A percentile compares a stretch with the other conserved stretches of the same genome.
phyloP scores from a whole-genome alignment of 495 filamentous ascomycete genomes.

The Lasiosphaeris hirsuta region DNA sequence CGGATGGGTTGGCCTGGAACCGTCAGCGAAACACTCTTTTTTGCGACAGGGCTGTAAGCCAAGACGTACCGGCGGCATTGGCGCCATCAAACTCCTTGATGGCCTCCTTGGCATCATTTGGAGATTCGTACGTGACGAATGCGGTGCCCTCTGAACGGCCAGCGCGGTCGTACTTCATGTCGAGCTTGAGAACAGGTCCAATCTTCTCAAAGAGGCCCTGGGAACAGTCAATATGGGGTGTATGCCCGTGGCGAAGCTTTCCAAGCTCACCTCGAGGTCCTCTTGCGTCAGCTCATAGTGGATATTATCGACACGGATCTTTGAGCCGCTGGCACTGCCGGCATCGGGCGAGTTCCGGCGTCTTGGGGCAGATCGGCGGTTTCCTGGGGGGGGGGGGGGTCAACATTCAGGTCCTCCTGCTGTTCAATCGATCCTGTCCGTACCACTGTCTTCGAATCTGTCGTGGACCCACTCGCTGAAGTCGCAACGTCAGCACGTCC shows the following conservation, averaged over 20 bases:
- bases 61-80: slow-evolving; percentile 69
- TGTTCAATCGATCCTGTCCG: neutral
- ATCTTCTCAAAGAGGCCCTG: slow-evolving; percentile 81
- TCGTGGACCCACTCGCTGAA: slow-evolving; percentile 88
- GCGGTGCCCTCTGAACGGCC: slow-evolving; percentile 86
- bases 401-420: slow-evolving; percentile 10
- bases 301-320: slow-evolving; percentile 83
- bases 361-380: slow-evolving; percentile 32
- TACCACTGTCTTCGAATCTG: slow-evolving; percentile 67
- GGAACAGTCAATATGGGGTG: slow-evolving; percentile 11
- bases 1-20: slow-evolving; percentile 71
- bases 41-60: neutral
- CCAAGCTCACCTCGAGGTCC: slow-evolving; percentile 68
- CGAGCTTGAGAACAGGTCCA: slow-evolving; percentile 65
- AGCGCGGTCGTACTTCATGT: slow-evolving; percentile 81
- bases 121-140: slow-evolving; percentile 72
- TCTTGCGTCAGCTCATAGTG: slow-evolving; percentile 90
- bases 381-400: slow-evolving; percentile 21
- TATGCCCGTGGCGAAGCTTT: neutral
- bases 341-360: slow-evolving; percentile 47
- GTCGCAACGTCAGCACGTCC: slow-evolving; percentile 9
- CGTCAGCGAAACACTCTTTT: slow-evolving; percentile 7
- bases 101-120: slow-evolving; percentile 67
- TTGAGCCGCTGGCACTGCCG: slow-evolving; percentile 57
- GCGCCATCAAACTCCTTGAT: slow-evolving; percentile 83